Evolutionary conservation across 192 early-diverging fungal genomes (phyloP).

Genomic region (Tieghemiomyces parasiticus): DNA sequence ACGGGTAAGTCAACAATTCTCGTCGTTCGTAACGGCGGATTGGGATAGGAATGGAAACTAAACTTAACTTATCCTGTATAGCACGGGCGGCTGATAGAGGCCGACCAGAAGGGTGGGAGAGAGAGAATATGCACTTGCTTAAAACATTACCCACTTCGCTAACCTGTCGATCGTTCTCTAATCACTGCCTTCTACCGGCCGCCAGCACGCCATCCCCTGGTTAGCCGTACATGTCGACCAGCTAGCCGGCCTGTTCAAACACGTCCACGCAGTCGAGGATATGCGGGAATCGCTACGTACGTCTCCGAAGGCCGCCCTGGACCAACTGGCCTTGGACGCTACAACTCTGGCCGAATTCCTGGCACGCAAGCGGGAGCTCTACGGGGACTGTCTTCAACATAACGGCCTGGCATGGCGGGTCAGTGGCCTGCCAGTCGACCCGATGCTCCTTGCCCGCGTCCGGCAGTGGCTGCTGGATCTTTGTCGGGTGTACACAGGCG

Average conservation of each 20-base stretch:
- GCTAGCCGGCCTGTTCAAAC: not conserved
- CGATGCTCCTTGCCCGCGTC: not conserved
- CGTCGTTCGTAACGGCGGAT: too few relatives aligned
- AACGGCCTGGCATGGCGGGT: slow-evolving; percentile 5
- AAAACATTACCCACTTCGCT: too few relatives aligned
- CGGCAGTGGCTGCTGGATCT: not conserved
- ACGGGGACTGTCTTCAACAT: slow-evolving; percentile 1
- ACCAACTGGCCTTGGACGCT: not conserved
- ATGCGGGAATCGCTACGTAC: not conserved
- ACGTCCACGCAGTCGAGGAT: slow-evolving; percentile 1
- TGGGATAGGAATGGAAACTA: too few relatives aligned
- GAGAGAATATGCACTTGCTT: too few relatives aligned
- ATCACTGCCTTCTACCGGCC: too few relatives aligned
- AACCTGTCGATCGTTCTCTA: too few relatives aligned
- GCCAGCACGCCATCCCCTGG: not conserved
- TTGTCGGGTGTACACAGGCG: not conserved
- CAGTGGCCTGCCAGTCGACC: not conserved
- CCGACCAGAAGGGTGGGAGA: too few relatives aligned
- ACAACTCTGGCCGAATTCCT: not conserved
- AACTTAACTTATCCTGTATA: too few relatives aligned
- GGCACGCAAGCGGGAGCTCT: not conserved
- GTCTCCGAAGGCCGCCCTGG: not conserved
- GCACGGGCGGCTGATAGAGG: too few relatives aligned
- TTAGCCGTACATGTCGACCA: not conserved
- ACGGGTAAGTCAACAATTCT: not conserved